Evolutionary conservation across 2,329 filamentous ascomycete genomes (phyloP), one percentile per base, ranked within the genome.

Genomic region (Sporothrix luriei): DNA sequence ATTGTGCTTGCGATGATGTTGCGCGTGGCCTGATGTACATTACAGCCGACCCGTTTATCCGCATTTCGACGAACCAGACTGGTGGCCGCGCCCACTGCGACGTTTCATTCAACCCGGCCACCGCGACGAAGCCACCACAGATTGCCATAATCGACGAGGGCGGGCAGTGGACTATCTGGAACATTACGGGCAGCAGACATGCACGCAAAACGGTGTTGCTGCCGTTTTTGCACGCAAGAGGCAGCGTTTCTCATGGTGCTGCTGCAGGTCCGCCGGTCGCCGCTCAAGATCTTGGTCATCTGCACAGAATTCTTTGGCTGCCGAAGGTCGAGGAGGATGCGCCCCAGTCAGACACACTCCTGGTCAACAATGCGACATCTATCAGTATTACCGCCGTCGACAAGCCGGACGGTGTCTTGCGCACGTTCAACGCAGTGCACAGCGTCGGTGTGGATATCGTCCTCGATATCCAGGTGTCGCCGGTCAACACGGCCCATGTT

Each of bases 161-260:
- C 46, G 90, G 90, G 1, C 82, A 80, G 70, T 94, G 91, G 91
- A 88, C 82, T 55, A 77, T 92, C 4, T 92, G 89, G 88, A 83
- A 90, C 71, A 79, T 90, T 29, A 73, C 74, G 14, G 80, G 79
- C 68, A 80, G 70, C 43, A 75, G 72, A 75, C 77, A 78, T 21
- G 75, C 77, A 13, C 75, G 77, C 26, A 77, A 78, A 24, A 79
- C 76, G 40, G 77, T 74, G 10, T 73, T 79, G 75, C 69, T 21
- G 77, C 78, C 66, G 80, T 79, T 67, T 3, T 10, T 68, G 1
- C 13, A 40, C 14, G 62, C 66, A 0, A 52, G 26, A 13, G 85
- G 85, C 1, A 81, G 83, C 66, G 80, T 85, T 7, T 13, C 70
- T 19, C 55, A 71, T 9, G 55, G 52, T 2, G 14, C 68, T 1